Conservation (phyloP, 1,139 yeast species). For the Protomyces gravidus region DNA sequence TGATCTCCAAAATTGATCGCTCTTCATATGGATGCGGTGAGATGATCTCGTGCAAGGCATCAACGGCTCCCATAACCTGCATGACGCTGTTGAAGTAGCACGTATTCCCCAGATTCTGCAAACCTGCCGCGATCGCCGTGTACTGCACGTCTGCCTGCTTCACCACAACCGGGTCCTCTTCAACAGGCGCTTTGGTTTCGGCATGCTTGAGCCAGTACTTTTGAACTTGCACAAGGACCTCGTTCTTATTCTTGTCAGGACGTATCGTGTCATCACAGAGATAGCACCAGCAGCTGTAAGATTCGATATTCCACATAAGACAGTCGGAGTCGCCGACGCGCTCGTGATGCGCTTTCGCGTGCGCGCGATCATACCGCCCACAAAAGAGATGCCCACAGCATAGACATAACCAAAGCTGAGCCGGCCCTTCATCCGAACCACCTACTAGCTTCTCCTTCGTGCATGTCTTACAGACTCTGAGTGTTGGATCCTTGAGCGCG, state of each 20-base stretch:
- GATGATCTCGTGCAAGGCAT: constrained; percentile 28
- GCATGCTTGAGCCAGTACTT: constrained; percentile 28
- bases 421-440: constrained; percentile 3
- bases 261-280: constrained; percentile 19
- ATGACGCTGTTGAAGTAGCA: constrained; percentile 32
- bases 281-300: constrained; percentile 21
- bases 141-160: constrained; percentile 2
- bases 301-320: constrained; percentile 26
- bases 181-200: not conserved
- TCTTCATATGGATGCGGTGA: constrained; percentile 21
- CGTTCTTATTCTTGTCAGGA: constrained; percentile 16
- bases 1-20: constrained; percentile 13
- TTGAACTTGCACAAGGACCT: constrained; percentile 15
- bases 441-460: constrained; percentile 4
- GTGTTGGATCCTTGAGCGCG: constrained; percentile 3
- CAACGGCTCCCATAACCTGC: constrained; percentile 29
- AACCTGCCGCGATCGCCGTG: constrained; percentile 28
- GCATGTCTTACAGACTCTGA: constrained; percentile 15
- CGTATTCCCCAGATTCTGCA: constrained; percentile 32
- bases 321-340: constrained; percentile 15
- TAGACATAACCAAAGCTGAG: constrained; percentile 27
- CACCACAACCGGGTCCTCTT: not conserved
- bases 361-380: constrained; percentile 22
- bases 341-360: constrained; percentile 23
- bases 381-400: constrained; percentile 28